Conservation (phyloP, 2,329 filamentous ascomycete species). For the Chaetomium strumarium region DNA sequence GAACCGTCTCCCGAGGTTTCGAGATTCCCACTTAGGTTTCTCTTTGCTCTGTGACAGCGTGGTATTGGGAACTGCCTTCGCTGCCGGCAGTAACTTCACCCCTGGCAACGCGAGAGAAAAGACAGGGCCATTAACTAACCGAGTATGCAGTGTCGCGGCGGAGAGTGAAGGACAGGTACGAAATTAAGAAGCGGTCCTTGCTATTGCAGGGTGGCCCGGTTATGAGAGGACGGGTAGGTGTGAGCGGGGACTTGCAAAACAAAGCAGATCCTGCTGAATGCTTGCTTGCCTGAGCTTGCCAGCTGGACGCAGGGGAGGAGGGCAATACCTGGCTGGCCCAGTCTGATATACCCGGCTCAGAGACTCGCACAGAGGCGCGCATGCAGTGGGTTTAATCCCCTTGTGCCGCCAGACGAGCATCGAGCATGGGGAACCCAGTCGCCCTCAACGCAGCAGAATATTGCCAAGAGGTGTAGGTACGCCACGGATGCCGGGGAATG, state of each 20-base stretch:
- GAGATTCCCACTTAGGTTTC: constrained; percentile 33
- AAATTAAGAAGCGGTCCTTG: neutral
- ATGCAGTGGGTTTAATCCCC: constrained; percentile 4
- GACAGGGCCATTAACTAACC: constrained; percentile 19
- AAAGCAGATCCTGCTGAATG: constrained; percentile 27
- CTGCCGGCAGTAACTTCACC: constrained; percentile 8
- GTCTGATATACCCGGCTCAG: constrained; percentile 26
- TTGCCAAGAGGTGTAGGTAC: constrained; percentile 28
- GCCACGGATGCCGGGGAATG: constrained; percentile 31
- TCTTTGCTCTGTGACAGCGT: constrained; percentile 21
- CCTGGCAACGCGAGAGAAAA: constrained; percentile 5
- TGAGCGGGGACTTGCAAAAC: constrained; percentile 27
- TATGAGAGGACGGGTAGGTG: constrained; percentile 22
- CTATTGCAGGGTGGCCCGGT: constrained; percentile 22
- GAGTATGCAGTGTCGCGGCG: constrained; percentile 25
- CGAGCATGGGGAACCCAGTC: neutral
- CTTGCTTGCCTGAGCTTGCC: constrained; percentile 7
- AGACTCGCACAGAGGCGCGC: constrained; percentile 1
- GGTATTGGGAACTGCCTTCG: constrained; percentile 19
- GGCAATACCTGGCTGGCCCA: constrained; percentile 26
- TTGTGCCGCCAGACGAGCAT: constrained; percentile 4
- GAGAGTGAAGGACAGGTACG: constrained; percentile 15
- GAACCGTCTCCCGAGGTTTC: constrained; percentile 35
- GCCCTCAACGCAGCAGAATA: neutral
- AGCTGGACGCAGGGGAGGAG: constrained; percentile 21